These are phyloP conservation scores for Lactuca sativa DNA, from an alignment of 129 eudicot genomes.

Conservation along the genomic window DNA sequence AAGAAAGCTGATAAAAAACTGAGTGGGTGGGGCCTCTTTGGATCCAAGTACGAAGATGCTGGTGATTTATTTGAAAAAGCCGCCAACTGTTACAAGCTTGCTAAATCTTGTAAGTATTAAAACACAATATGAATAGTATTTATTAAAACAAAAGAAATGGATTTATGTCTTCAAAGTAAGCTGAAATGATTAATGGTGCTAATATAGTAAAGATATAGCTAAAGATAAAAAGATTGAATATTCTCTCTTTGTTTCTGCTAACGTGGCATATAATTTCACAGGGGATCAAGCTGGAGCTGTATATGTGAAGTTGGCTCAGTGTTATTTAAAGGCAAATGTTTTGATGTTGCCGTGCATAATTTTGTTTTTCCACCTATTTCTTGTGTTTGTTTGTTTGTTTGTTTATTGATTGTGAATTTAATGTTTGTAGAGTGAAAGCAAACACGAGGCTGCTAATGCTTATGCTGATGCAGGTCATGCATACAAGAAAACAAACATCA, in stretches of 20 bases:
- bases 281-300: slow-evolving; percentile 97
- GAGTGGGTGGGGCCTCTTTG: slow-evolving; percentile 70
- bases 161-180: too few relatives aligned
- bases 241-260: slow-evolving; percentile 5
- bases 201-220: background rate
- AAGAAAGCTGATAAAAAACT: slow-evolving; percentile 87
- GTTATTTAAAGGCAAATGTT: slow-evolving; percentile 66
- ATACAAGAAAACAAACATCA: slow-evolving; percentile 68
- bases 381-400: background rate
- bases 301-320: slow-evolving; percentile 78
- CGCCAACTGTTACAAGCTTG: slow-evolving; percentile 80
- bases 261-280: slow-evolving; percentile 35
- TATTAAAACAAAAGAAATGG: too few relatives aligned
- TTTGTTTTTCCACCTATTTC: background rate
- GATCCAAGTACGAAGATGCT: slow-evolving; percentile 80
- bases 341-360: background rate
- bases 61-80: slow-evolving; percentile 74
- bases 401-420: slow-evolving; percentile 1
- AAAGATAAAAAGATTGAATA: background rate
- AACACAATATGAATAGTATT: slow-evolving; percentile 3
- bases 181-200: background rate
- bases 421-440: slow-evolving; percentile 73
- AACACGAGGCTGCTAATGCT: slow-evolving; percentile 92
- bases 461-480: slow-evolving; percentile 85
- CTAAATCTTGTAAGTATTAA: slow-evolving; percentile 62